These are phyloP conservation scores for Aphanomyces cochlioides DNA, from an alignment of 352 stramenopile genomes.

Conservation along the genomic window DNA sequence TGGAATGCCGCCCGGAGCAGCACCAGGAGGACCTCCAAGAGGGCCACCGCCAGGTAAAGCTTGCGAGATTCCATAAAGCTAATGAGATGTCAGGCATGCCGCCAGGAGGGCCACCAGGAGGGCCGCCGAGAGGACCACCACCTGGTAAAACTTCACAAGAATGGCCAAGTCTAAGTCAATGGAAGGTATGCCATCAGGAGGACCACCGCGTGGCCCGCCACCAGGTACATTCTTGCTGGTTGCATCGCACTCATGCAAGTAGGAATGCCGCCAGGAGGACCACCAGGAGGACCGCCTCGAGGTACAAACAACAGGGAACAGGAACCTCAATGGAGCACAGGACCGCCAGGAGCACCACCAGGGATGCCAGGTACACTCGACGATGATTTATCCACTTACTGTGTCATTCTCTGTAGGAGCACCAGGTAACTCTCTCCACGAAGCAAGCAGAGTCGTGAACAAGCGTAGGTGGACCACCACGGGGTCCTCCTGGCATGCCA, in stretches of 20 bases:
- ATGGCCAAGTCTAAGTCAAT: too few relatives aligned
- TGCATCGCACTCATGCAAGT: background rate
- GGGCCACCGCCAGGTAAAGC: constrained; percentile 26
- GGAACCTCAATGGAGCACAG: background rate
- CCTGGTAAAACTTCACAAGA: background rate
- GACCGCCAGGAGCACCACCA: constrained; percentile 29
- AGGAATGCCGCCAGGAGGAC: constrained; percentile 29
- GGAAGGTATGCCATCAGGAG: too few relatives aligned
- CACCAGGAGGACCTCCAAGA: constrained; percentile 35
- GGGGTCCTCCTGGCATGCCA: constrained; percentile 41
- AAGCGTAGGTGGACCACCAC: constrained; percentile 31
- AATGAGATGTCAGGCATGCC: constrained; percentile 5
- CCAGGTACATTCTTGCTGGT: too few relatives aligned
- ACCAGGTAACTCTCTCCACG: too few relatives aligned
- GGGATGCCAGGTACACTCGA: constrained; percentile 2
- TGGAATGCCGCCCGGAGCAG: constrained; percentile 40
- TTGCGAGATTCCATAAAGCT: background rate
- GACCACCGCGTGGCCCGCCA: too few relatives aligned
- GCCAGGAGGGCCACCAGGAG: constrained; percentile 15
- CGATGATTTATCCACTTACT: background rate
- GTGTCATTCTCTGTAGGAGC: background rate
- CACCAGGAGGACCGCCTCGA: constrained; percentile 32
- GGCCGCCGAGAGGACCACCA: constrained; percentile 18
- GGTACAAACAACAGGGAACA: background rate
- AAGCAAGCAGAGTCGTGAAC: too few relatives aligned